Conservation (phyloP, 2,329 filamentous ascomycete genomes). For the Neonectria ditissima region DNA sequence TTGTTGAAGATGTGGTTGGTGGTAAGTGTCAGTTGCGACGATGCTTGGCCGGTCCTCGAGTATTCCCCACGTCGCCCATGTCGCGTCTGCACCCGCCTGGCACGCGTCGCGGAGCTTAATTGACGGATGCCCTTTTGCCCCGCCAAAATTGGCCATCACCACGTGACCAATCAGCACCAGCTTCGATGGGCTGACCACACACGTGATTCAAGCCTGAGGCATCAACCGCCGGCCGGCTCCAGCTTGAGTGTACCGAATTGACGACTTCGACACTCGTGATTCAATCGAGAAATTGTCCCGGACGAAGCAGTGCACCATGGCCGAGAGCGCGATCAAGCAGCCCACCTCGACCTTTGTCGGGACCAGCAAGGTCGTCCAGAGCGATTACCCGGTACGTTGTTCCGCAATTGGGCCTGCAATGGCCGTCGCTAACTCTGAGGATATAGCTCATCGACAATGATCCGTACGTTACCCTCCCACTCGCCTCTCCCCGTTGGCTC, state of each 20-base stretch:
- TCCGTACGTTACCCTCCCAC: conserved; percentile 71
- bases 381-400: conserved; percentile 84
- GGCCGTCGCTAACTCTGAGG: conserved; percentile 39
- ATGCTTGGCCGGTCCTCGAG: background rate
- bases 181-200: conserved; percentile 39
- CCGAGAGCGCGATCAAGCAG: conserved; percentile 54
- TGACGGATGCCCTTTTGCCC: conserved; percentile 26
- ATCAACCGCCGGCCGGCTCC: conserved; percentile 32
- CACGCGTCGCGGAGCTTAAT: conserved; percentile 45
- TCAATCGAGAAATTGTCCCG: conserved; percentile 46
- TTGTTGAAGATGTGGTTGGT: conserved; percentile 26
- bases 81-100: conserved; percentile 30
- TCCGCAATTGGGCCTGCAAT: conserved; percentile 30
- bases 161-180: conserved; percentile 33
- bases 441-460: conserved; percentile 97
- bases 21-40: background rate
- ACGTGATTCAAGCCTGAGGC: conserved; percentile 51
- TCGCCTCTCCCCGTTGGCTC: conserved; percentile 9
- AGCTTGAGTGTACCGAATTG: conserved; percentile 41
- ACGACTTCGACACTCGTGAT: conserved; percentile 43
- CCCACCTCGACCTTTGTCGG: conserved; percentile 51
- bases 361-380: conserved; percentile 79
- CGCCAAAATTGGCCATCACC: background rate
- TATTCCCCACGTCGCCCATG: background rate
- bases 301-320: conserved; percentile 51